Conservation (phyloP, 2,329 filamentous ascomycete species). For the Cadophora malorum region DNA sequence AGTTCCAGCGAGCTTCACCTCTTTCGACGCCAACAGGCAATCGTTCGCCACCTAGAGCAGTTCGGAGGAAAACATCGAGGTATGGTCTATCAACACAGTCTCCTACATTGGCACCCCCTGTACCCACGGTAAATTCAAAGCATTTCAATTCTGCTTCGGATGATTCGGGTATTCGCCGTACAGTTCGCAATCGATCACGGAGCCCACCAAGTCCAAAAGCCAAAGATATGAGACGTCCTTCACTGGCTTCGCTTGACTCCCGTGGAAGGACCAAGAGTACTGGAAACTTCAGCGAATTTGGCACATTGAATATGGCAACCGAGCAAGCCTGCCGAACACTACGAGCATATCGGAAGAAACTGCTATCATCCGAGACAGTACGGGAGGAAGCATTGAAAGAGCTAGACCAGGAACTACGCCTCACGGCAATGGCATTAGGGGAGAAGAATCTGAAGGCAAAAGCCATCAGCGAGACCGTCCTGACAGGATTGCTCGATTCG, state of each 20-base stretch:
- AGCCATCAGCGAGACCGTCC: constrained; percentile 61
- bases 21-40: constrained; percentile 50
- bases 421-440: constrained; percentile 64
- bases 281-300: constrained; percentile 53
- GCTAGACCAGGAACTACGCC: constrained; percentile 67
- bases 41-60: constrained; percentile 60
- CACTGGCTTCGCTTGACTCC: constrained; percentile 56
- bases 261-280: constrained; percentile 58
- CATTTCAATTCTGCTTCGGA: constrained; percentile 42
- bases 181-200: constrained; percentile 40
- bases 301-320: constrained; percentile 66
- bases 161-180: constrained; percentile 36
- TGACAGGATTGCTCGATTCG: constrained; percentile 73
- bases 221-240: constrained; percentile 55
- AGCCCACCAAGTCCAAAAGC: constrained; percentile 42
- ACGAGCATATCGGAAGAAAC: constrained; percentile 67
- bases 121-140: constrained; percentile 37
- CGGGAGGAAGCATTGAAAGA: constrained; percentile 65
- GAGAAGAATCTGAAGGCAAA: constrained; percentile 48
- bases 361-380: constrained; percentile 61
- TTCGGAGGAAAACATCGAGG: constrained; percentile 61
- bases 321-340: constrained; percentile 69
- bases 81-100: constrained; percentile 57
- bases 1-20: constrained; percentile 67
- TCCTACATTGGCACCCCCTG: constrained; percentile 51